Conservation (phyloP, 805 yeast species). For the Nematodospora valgi region DNA sequence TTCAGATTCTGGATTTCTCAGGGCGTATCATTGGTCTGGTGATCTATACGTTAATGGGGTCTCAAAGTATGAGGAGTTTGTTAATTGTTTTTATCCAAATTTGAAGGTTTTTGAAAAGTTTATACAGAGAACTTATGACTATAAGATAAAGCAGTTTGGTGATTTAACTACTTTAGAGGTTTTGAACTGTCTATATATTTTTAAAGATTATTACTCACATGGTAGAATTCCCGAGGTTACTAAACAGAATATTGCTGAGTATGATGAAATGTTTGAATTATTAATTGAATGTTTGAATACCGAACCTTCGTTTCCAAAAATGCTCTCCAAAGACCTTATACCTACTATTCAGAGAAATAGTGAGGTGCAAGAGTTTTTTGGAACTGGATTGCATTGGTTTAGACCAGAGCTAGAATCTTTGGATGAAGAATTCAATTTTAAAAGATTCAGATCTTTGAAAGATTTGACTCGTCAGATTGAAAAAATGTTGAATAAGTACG, state of each 20-base stretch:
- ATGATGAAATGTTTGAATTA: slow-evolving; percentile 20
- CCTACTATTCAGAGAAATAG: slow-evolving; percentile 3
- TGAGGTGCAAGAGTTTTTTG: neutral
- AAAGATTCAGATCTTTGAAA: slow-evolving; percentile 10
- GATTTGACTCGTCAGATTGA: slow-evolving; percentile 17
- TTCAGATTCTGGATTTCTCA: no score
- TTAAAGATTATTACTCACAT: slow-evolving; percentile 18
- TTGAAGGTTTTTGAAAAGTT: neutral
- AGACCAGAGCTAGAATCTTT: slow-evolving; percentile 19
- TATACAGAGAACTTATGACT: no score
- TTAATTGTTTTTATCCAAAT: neutral
- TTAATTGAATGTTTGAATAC: slow-evolving; percentile 14
- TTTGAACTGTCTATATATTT: slow-evolving; percentile 23
- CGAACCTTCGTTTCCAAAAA: slow-evolving; percentile 16
- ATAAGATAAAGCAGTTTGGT: slow-evolving; percentile 18
- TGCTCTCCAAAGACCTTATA: slow-evolving; percentile 15
- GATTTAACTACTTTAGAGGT: slow-evolving; percentile 24
- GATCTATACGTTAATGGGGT: no score
- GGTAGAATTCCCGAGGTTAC: slow-evolving; percentile 15
- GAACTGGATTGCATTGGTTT: slow-evolving; percentile 10
- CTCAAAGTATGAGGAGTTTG: no score
- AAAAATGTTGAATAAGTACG: slow-evolving; percentile 15
- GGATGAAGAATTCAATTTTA: slow-evolving; percentile 19
- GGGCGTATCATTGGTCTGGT: no score
- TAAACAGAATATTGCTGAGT: slow-evolving; percentile 14